Conservation (phyloP, 768 basidiomycete species). For the Leccinellum luteum region DNA sequence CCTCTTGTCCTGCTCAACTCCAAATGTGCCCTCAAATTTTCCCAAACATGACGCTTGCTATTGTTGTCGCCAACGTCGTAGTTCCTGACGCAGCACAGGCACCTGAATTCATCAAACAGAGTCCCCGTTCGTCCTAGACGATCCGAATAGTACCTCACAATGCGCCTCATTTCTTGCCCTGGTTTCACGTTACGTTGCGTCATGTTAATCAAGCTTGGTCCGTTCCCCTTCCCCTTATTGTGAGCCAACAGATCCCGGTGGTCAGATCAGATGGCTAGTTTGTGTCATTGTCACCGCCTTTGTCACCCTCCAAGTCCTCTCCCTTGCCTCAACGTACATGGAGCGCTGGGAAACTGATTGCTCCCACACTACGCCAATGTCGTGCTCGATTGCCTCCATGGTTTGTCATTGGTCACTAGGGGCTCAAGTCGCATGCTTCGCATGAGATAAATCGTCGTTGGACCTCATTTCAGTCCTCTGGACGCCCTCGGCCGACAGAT, state of each 20-base stretch:
- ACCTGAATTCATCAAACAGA: background rate
- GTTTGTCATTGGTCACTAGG: constrained; percentile 16
- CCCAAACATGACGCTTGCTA: constrained; percentile 1
- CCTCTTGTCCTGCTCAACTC: constrained; percentile 10
- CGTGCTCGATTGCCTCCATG: constrained; percentile 11
- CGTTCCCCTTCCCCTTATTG: constrained; percentile 4
- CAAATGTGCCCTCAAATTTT: background rate
- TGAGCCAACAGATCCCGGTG: constrained; percentile 1
- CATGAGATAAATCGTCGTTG: constrained; percentile 12
- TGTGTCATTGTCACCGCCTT: background rate
- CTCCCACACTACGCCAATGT: constrained; percentile 28
- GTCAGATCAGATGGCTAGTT: background rate
- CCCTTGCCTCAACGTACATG: constrained; percentile 1
- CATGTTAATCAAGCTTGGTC: background rate
- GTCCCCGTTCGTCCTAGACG: background rate
- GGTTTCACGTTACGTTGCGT: constrained; percentile 14
- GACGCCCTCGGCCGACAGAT: constrained; percentile 9
- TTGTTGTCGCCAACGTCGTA: constrained; percentile 9
- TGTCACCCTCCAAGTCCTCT: background rate
- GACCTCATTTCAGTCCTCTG: constrained; percentile 8
- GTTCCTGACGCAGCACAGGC: constrained; percentile 1
- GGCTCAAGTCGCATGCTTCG: constrained; percentile 18
- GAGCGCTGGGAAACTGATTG: constrained; percentile 4
- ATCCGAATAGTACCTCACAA: background rate
- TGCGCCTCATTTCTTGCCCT: constrained; percentile 8